phyloP scores from a whole-genome alignment of 768 basidiomycete species.

The Phanerochaete carnosa region DNA sequence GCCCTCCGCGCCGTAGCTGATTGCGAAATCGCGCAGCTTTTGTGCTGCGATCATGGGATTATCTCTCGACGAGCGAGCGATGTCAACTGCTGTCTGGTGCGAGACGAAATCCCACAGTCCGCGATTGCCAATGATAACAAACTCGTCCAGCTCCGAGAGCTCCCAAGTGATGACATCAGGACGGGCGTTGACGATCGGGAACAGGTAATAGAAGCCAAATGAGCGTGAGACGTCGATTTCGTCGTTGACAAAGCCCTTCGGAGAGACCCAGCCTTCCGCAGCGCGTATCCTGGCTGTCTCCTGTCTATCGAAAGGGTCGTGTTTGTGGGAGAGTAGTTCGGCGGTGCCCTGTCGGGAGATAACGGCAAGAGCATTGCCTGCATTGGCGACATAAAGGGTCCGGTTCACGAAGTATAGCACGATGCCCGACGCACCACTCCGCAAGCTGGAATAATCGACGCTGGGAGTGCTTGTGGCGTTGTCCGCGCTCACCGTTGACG shows the following conservation, averaged over 20 bases:
- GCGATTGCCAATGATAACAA: slow-evolving; percentile 91
- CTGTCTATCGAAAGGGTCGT: slow-evolving; percentile 84
- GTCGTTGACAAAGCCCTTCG: slow-evolving; percentile 87
- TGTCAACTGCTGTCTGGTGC: slow-evolving; percentile 95
- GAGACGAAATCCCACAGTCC: slow-evolving; percentile 94
- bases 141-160: slow-evolving; percentile 85
- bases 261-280: slow-evolving; percentile 94
- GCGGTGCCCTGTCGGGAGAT: slow-evolving; percentile 76
- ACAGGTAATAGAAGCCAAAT: slow-evolving; percentile 88
- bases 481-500: slow-evolving; percentile 59
- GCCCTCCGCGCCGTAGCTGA: slow-evolving; percentile 92
- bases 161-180: slow-evolving; percentile 73
- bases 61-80: slow-evolving; percentile 69
- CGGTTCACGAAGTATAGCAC: slow-evolving; percentile 81
- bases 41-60: slow-evolving; percentile 92
- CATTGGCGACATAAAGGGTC: slow-evolving; percentile 87
- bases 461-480: slow-evolving; percentile 30
- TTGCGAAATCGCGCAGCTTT: slow-evolving; percentile 93
- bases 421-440: slow-evolving; percentile 79
- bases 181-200: slow-evolving; percentile 87
- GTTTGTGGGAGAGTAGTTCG: slow-evolving; percentile 68
- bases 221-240: slow-evolving; percentile 89
- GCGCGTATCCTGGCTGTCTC: slow-evolving; percentile 87
- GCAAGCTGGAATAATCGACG: slow-evolving; percentile 48
- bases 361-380: slow-evolving; percentile 85